These are phyloP conservation scores for Gelatoporia subvermispora DNA, from an alignment of 768 basidiomycete species.

Conservation along the genomic window DNA sequence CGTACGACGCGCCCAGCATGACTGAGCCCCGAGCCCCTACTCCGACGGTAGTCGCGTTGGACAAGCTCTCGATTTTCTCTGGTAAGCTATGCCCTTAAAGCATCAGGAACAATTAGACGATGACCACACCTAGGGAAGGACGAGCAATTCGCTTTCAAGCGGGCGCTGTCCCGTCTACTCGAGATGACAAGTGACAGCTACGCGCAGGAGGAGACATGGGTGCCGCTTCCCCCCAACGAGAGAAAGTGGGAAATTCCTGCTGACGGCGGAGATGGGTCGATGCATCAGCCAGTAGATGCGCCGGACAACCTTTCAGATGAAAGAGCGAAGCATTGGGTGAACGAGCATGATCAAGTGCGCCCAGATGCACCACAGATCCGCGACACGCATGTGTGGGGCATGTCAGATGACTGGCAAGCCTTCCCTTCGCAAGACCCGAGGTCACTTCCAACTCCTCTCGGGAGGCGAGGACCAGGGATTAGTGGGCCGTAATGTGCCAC, in stretches of 20 bases:
- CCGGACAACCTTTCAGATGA: constrained; percentile 1
- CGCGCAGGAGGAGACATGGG: constrained; percentile 28
- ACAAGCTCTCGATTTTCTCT: constrained; percentile 50
- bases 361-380: constrained; percentile 31
- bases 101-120: not conserved
- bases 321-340: constrained; percentile 5
- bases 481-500: no score
- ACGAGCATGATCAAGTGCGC: constrained; percentile 1
- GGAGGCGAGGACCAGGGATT: no score
- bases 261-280: not conserved
- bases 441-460: no score
- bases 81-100: constrained; percentile 24
- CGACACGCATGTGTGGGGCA: constrained; percentile 35
- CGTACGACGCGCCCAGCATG: constrained; percentile 41
- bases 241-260: constrained; percentile 30
- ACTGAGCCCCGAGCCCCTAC: constrained; percentile 23
- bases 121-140: constrained; percentile 39
- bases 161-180: constrained; percentile 51
- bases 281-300: not conserved
- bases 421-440: no score
- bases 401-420: constrained; percentile 34
- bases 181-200: constrained; percentile 49
- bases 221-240: constrained; percentile 26
- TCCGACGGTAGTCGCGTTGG: constrained; percentile 30
- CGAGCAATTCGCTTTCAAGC: constrained; percentile 59